Evolutionary conservation across 192 early-diverging fungal species (phyloP).

Genomic region (Backusella tarrabulga): DNA sequence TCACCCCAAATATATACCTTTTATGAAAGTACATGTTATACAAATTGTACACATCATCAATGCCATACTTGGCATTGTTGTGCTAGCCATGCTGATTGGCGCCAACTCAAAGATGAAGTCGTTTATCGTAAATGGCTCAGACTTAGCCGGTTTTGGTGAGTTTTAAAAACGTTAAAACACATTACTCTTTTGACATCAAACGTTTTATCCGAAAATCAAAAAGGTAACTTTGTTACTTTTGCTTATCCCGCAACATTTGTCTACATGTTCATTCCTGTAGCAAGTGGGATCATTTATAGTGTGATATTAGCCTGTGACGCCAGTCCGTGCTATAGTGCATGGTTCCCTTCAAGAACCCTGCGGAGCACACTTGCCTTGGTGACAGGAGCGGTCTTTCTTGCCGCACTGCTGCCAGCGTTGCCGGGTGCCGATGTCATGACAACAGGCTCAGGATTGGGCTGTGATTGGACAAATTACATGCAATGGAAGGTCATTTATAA

Average conservation of each 20-base stretch:
- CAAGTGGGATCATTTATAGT: slow-evolving; percentile 7
- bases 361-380: background rate
- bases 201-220: background rate
- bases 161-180: background rate
- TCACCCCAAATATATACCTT: background rate
- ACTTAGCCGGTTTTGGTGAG: slow-evolving; percentile 23
- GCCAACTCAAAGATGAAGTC: slow-evolving; percentile 3
- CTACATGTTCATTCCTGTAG: slow-evolving; percentile 27
- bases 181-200: background rate
- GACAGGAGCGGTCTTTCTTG: slow-evolving; percentile 9
- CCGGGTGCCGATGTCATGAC: slow-evolving; percentile 27
- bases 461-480: slow-evolving; percentile 27
- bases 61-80: slow-evolving; percentile 2
- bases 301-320: slow-evolving; percentile 12
- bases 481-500: slow-evolving; percentile 18
- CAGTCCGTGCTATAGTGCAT: slow-evolving; percentile 10
- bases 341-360: slow-evolving; percentile 20
- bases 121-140: slow-evolving; percentile 8
- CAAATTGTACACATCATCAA: slow-evolving; percentile 14
- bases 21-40: slow-evolving; percentile 15
- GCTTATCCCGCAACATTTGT: slow-evolving; percentile 26
- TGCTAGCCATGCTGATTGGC: background rate
- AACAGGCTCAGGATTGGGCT: slow-evolving; percentile 2
- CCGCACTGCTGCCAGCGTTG: slow-evolving; percentile 10
- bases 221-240: slow-evolving; percentile 17